Percentiles rank a stretch among this genome's conserved stretches.
Conservation (phyloP, 345 rosid genomes). For the Hibiscus tridactylites region DNA sequence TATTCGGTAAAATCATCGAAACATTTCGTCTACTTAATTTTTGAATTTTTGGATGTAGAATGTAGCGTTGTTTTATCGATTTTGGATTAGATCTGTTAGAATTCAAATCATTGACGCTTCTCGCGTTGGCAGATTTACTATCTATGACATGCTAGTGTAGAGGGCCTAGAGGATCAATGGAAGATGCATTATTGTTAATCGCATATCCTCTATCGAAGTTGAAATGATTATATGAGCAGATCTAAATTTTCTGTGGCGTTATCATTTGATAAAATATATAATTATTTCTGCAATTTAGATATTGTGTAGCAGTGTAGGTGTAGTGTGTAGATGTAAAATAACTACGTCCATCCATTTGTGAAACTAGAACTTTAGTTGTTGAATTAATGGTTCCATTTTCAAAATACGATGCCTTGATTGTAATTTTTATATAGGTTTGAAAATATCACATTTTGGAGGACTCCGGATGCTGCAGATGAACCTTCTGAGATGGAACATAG, state of each 20-base stretch:
- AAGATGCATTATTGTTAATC: background rate
- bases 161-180: no score
- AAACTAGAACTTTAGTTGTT: background rate
- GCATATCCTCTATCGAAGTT: background rate
- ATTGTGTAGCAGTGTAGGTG: background rate
- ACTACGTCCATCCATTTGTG: background rate
- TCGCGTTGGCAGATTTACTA: background rate
- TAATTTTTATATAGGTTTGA: constrained; percentile 45
- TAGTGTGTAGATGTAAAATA: background rate
- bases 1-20: constrained; percentile 38
- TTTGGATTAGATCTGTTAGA: constrained; percentile 6
- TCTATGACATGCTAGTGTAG: no score
- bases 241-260: background rate
- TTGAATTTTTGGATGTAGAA: background rate
- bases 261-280: background rate
- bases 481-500: constrained; percentile 33
- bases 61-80: background rate
- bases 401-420: background rate
- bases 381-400: background rate
- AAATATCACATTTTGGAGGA: constrained; percentile 71
- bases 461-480: constrained; percentile 36
- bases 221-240: background rate
- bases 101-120: background rate
- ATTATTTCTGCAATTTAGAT: background rate
- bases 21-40: background rate